Base-by-base conservation (phyloP, 1,139 yeast genomes). In the Taiozyma onychis region DNA sequence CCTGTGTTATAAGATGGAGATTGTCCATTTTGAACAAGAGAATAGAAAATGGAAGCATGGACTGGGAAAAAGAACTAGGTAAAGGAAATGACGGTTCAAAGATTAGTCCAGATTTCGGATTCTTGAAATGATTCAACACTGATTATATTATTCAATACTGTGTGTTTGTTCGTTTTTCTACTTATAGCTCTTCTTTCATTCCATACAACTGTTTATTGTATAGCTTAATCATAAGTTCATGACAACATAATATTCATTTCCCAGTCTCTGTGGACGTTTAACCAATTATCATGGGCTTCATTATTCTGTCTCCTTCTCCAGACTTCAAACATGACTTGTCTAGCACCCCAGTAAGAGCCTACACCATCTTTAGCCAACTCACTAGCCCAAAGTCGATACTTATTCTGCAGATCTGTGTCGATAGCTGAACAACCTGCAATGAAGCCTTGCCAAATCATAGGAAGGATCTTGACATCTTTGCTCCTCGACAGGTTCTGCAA, bases 391-490 rank as follows among this genome's bases (percentile, higher is more conserved):
- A 76, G 74, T 61, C 81, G 83, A 68, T 81, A 88, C 35, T 89
- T 84, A 54, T 75, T 67, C 57, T 88, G 93, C 44, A 84, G 67
- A 41, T 73, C 74, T 1, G 68, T 60, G 4, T 84, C 78, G 49
- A 78, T 77, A 4, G 95, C 88, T 56, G 88, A 90, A 62, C 95
- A 86, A 0, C 96, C 96, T 0, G 95, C 93, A 47, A 89, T 85
- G 58, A 89, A 89, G 0, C 95, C 95, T 62, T 88, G 95, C 91
- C 96, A 89, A 61, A 88, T 81, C 41, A 88, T 70, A 3, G 97
- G 96, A 39, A 85, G 80, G 46, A 88, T 83, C 32, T 78, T 76
- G 0, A 79, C 83, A 45, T 77, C 73, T 35, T 75, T 75, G n/a
- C 71, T 67, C 14, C 79, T 77, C 41, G 81, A 78, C 45, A 88